These are phyloP conservation scores for Pleurotus eryngii DNA, from an alignment of 768 basidiomycete species.

Conservation along the genomic window DNA sequence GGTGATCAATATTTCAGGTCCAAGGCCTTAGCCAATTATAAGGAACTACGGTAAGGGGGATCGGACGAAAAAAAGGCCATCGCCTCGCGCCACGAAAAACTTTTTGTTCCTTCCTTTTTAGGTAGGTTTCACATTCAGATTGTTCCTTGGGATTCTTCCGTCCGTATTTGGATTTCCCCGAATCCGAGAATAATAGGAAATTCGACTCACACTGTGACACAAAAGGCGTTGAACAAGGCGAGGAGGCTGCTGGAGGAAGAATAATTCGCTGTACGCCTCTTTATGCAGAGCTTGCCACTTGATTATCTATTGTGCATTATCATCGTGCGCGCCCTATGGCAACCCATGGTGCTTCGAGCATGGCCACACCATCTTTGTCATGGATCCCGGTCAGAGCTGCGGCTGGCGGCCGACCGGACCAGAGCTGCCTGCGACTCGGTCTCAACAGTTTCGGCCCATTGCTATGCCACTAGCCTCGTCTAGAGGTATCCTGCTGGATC, in stretches of 20 bases:
- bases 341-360: not conserved
- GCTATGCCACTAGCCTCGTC: conserved; percentile 5
- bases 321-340: not conserved
- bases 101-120: conserved; percentile 1
- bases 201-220: not conserved
- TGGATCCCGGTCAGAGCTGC: not conserved
- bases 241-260: not conserved
- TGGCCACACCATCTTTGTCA: not conserved
- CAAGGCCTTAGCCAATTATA: not conserved
- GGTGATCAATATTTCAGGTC: not conserved
- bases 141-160: not conserved
- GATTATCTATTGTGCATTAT: not conserved
- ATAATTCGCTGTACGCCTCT: too few relatives aligned
- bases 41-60: too few relatives aligned
- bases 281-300: not conserved
- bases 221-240: not conserved
- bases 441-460: not conserved
- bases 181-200: not conserved
- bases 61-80: not conserved
- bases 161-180: not conserved
- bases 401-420: not conserved
- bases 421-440: not conserved
- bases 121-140: not conserved
- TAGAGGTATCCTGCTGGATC: not conserved
- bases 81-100: not conserved